Percentiles rank a stretch among this genome's conserved stretches.
Conservation (phyloP, 140 eudicot species). For the Bidens hawaiensis region DNA sequence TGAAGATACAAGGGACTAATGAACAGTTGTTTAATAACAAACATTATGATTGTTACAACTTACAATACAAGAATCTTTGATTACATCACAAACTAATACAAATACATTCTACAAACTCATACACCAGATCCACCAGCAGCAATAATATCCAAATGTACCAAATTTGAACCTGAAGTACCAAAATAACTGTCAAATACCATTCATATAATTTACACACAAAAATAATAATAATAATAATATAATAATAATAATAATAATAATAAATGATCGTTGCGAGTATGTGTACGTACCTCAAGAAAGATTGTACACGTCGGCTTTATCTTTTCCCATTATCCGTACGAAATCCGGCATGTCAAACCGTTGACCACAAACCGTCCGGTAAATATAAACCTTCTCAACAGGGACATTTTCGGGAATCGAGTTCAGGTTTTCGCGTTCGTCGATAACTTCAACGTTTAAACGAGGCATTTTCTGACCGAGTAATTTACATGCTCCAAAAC, state of each 20-base stretch:
- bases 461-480: constrained; percentile 74
- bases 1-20: background rate
- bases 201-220: too few relatives aligned
- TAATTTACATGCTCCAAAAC: constrained; percentile 84
- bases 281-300: constrained; percentile 23
- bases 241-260: too few relatives aligned
- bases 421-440: constrained; percentile 71
- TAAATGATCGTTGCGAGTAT: background rate
- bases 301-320: constrained; percentile 24
- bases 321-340: constrained; percentile 69
- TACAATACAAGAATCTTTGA: constrained; percentile 35
- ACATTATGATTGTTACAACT: constrained; percentile 22
- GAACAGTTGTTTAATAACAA: constrained; percentile 5
- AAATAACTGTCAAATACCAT: background rate
- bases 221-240: too few relatives aligned
- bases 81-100: constrained; percentile 12
- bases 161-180: too few relatives aligned
- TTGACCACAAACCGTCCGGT: constrained; percentile 73
- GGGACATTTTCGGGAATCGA: constrained; percentile 51
- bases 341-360: constrained; percentile 76
- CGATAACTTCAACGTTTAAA: constrained; percentile 89
- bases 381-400: constrained; percentile 82
- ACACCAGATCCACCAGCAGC: constrained; percentile 17
- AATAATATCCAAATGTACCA: constrained; percentile 15
- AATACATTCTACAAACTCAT: constrained; percentile 29